These are phyloP conservation scores for Alternaria tenuissima DNA, from an alignment of 2,329 filamentous ascomycete genomes.

Conservation along the genomic window DNA sequence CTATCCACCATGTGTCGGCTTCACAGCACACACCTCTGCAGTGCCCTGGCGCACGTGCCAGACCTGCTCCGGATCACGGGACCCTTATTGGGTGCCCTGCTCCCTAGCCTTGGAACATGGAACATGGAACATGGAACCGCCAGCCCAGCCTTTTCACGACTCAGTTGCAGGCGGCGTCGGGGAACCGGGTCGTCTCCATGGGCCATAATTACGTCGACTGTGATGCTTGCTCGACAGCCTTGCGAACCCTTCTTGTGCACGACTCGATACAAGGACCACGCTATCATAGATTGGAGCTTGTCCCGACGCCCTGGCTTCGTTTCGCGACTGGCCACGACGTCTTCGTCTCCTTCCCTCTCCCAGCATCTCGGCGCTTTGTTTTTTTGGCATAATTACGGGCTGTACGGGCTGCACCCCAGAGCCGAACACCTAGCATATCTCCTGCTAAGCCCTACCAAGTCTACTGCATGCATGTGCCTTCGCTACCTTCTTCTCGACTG, in stretches of 20 bases:
- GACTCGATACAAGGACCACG: slow-evolving; percentile 27
- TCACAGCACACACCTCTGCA: background rate
- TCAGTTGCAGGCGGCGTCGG: slow-evolving; percentile 6
- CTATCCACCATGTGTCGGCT: background rate
- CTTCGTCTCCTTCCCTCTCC: slow-evolving; percentile 15
- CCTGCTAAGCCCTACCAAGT: slow-evolving; percentile 42
- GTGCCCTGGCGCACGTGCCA: slow-evolving; percentile 5
- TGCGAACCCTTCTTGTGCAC: slow-evolving; percentile 9
- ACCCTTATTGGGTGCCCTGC: slow-evolving; percentile 3
- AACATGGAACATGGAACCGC: background rate
- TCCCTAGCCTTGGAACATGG: background rate
- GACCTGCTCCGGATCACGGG: slow-evolving; percentile 4
- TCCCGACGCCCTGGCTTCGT: slow-evolving; percentile 29
- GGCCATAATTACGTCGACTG: background rate
- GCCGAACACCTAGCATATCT: slow-evolving; percentile 33
- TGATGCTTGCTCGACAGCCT: slow-evolving; percentile 7
- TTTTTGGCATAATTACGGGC: slow-evolving; percentile 10
- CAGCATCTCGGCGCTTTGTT: slow-evolving; percentile 11
- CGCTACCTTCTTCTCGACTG: slow-evolving; percentile 12
- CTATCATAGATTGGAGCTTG: slow-evolving; percentile 34
- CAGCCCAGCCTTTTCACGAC: background rate
- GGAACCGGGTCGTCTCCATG: slow-evolving; percentile 3
- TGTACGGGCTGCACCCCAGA: slow-evolving; percentile 22
- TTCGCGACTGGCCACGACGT: slow-evolving; percentile 31
- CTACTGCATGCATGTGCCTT: slow-evolving; percentile 17